Percentiles rank a stretch among this genome's conserved stretches.
These are phyloP conservation scores for Umbelopsis vinacea DNA, from an alignment of 192 early-diverging fungal genomes.

Conservation along the genomic window DNA sequence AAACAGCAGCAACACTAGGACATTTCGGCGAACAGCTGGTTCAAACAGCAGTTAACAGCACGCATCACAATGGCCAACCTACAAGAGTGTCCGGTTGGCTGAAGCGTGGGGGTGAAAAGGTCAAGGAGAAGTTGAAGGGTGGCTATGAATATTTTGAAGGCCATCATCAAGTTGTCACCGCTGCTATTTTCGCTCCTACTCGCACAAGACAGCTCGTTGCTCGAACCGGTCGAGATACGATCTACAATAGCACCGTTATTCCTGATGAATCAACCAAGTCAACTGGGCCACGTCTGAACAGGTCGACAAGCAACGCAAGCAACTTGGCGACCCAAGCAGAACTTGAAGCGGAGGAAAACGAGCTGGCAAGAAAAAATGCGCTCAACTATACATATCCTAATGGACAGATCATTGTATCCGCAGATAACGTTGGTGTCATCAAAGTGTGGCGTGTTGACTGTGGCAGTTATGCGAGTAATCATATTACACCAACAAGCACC, in stretches of 20 bases:
- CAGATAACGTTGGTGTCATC: slow-evolving; percentile 64
- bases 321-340: neutral
- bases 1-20: slow-evolving; percentile 26
- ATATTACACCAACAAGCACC: neutral
- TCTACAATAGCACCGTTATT: slow-evolving; percentile 53
- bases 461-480: slow-evolving; percentile 30
- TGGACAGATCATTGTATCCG: slow-evolving; percentile 65
- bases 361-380: neutral
- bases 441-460: slow-evolving; percentile 70
- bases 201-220: slow-evolving; percentile 64
- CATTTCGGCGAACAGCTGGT: slow-evolving; percentile 29
- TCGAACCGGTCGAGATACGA: slow-evolving; percentile 47
- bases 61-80: neutral
- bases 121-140: slow-evolving; percentile 33
- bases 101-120: slow-evolving; percentile 27
- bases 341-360: slow-evolving; percentile 4
- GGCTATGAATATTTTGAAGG: slow-evolving; percentile 49
- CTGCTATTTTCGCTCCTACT: slow-evolving; percentile 66
- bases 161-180: slow-evolving; percentile 58
- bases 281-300: neutral
- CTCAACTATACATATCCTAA: slow-evolving; percentile 42
- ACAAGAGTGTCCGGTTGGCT: slow-evolving; percentile 28
- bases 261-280: slow-evolving; percentile 41
- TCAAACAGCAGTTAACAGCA: slow-evolving; percentile 16
- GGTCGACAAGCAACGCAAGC: neutral